Base-by-base conservation (phyloP, 345 rosid species). In the Salix dunnii region DNA sequence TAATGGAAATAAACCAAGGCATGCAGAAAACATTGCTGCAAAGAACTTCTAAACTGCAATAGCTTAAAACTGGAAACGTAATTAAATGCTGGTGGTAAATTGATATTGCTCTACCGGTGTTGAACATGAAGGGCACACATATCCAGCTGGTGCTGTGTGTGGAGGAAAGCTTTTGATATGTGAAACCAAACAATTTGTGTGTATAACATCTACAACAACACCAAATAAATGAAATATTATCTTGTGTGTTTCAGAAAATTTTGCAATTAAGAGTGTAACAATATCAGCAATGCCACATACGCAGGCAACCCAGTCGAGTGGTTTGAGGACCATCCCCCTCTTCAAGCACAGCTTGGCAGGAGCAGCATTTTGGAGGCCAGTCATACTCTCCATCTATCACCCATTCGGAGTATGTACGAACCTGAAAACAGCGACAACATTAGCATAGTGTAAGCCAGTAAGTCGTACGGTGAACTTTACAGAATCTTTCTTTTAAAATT, bases 351-450 rank as follows among this genome's bases (percentile, higher is more conserved):
- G 79, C 83, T 83, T 87, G 95, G 84, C 99, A 96, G 16, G 85
- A 85, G 82, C 98, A 93, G 86, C 99, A 95, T 80, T 88, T 93
- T 16, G 89, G 85, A 76, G 99, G 97, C 94, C 97, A 93, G 68
- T 96, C 98, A 83, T 96, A 94, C 80, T 91, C 99, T 77, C 94
- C 99, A 82, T 96, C 99, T 84, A 92, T 96, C 74, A 96, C 99
- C 98, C 99, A 96, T 72, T 96, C 99, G 13, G 99, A 96, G 89
- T 96, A 96, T 17, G 99, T 93, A 33, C 91, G 95, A 65, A 96
- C 84, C 99, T 96, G 84, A 61, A 79, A 61, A 84, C 6, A 49
- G 46, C 27, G 30, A 49, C 58, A 48, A 78, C 20, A 72, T 20
- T 71, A 49, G 42, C 28, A 70, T 5, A 60, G 61, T 9, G 65